phyloP scores from a whole-genome alignment of 768 basidiomycete species.

The Paxillus rubicundulus region DNA sequence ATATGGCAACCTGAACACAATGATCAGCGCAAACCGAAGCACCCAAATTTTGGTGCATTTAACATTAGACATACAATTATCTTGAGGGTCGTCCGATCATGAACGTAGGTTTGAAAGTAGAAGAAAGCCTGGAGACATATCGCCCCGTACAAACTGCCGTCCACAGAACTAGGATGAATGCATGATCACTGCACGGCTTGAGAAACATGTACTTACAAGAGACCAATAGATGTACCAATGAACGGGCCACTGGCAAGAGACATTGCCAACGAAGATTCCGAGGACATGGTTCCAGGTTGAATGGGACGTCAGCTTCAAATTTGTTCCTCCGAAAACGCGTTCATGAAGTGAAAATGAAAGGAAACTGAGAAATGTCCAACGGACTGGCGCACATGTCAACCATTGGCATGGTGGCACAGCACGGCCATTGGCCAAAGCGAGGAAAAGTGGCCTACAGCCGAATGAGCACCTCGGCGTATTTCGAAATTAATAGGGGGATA shows the following conservation, averaged over 20 bases:
- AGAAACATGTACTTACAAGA: constrained; percentile 13
- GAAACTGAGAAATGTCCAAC: too few species aligned
- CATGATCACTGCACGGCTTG: background rate
- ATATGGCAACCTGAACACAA: constrained; percentile 1
- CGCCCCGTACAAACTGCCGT: constrained; percentile 23
- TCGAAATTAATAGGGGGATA: too few species aligned
- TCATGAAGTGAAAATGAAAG: background rate
- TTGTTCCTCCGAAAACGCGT: too few species aligned
- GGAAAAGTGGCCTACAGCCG: too few species aligned
- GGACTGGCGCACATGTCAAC: too few species aligned
- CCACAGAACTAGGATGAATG: background rate
- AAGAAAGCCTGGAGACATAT: constrained; percentile 7
- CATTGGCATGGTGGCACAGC: too few species aligned
- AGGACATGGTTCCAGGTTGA: background rate
- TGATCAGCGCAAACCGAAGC: background rate
- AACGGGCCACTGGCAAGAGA: constrained; percentile 26
- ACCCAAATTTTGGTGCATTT: background rate
- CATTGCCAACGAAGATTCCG: constrained; percentile 11
- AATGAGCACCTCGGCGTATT: too few species aligned
- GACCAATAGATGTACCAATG: constrained; percentile 24
- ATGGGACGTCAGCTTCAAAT: background rate
- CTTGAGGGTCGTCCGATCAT: constrained; percentile 4
- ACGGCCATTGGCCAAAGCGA: too few species aligned
- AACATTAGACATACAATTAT: background rate
- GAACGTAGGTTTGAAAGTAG: constrained; percentile 8